phyloP scores from a whole-genome alignment of 768 basidiomycete species.

The Agrocybe pediades region DNA sequence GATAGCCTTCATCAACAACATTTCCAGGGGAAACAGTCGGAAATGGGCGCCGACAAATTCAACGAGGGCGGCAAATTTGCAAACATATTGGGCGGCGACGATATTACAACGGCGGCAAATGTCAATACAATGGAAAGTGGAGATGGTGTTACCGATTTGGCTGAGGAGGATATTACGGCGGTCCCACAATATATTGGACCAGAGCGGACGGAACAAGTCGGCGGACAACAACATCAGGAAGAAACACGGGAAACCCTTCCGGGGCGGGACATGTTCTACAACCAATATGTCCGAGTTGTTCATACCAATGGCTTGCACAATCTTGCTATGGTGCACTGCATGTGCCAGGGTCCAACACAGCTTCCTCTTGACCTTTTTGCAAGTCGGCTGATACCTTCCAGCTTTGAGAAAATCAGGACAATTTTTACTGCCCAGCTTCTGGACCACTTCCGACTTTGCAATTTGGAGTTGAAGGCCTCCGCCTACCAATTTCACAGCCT shows the following conservation, averaged over 20 bases:
- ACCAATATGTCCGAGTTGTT: conserved; percentile 3
- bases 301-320: conserved; percentile 5
- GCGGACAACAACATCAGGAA: background rate
- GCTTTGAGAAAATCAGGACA: background rate
- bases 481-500: conserved; percentile 6
- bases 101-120: no score
- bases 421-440: background rate
- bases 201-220: background rate
- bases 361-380: background rate
- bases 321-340: background rate
- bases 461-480: conserved; percentile 3
- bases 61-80: no score
- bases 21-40: no score
- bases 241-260: background rate
- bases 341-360: background rate
- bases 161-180: no score
- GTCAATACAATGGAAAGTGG: no score
- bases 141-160: no score
- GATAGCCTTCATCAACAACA: no score
- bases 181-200: no score
- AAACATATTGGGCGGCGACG: no score
- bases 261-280: background rate
- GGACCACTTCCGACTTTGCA: conserved; percentile 2
- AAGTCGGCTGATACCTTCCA: background rate
- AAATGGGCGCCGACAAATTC: no score